Evolutionary conservation across 202 grass and related monocot species (phyloP), one percentile per base, ranked within the genome.

Genomic region (Dendrocalamus latiflorus): DNA sequence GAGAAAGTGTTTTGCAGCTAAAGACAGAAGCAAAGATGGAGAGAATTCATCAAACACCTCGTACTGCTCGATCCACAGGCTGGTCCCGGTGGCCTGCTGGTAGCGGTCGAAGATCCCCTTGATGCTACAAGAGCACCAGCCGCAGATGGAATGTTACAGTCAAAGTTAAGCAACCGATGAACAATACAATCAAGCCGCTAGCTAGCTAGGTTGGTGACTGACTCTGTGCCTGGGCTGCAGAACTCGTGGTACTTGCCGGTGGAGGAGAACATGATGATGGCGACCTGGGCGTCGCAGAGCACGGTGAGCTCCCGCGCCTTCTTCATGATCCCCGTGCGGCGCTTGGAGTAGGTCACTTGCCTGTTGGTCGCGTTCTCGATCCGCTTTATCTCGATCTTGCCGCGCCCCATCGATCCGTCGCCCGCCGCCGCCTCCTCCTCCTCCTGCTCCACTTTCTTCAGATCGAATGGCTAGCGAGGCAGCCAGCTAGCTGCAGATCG

Each of bases 251-350:
- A 88, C 87, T 98, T 98, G 70, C 90, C 88, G 83, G 96, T 95
- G 91, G 79, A 85, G 65, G 96, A 98, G 87, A 98, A 95, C 93
- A 98, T 98, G 86, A 98, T 90, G 87, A 98, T 93, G 65, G 93
- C 72, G 65, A 98, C 90, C 85, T 98, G 85, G 18, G 96, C 93
- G 82, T 95, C 96, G 83, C 95, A 98, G 39, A 98, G 93, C 77
- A 95, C 91, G 10, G 91, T 95, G 82, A 98, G 89, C 80, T 98
- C 96, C 6, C 76, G 79, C 9, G 93, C 96, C 91, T 98, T 95
- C 91, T 98, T 95, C 87, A 95, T 88, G 88, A 95, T 98, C 74
- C 93, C 93, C 1, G 93, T 87, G n/a, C n/a, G n/a, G 24, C 96
- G 86, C 91, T 99, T 95, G 62, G 93, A 95, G 87, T 93, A 94